phyloP scores from a whole-genome alignment of 148 eudicot genomes.

The Fagopyrum tataricum region DNA sequence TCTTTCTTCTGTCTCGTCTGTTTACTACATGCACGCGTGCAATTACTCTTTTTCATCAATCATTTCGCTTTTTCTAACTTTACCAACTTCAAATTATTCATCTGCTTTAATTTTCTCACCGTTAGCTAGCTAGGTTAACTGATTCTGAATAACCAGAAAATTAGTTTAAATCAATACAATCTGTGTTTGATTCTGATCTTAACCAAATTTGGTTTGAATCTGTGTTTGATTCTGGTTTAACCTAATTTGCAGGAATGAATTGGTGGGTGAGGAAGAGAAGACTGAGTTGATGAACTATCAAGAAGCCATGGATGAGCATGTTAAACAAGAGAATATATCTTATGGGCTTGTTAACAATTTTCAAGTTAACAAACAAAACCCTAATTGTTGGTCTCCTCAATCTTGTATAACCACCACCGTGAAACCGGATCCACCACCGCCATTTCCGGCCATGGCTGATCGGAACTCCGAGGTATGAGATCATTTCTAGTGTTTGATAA shows the following conservation, averaged over 20 bases:
- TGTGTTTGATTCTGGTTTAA: no score
- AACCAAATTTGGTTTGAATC: no score
- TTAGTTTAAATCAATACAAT: no score
- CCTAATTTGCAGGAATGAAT: slow-evolving; percentile 36
- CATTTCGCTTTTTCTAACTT: background rate
- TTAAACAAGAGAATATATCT: slow-evolving; percentile 48
- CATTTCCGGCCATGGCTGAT: slow-evolving; percentile 36
- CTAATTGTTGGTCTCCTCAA: slow-evolving; percentile 56
- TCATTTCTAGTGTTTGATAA: background rate
- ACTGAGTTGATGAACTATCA: slow-evolving; percentile 25
- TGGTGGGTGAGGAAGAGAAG: slow-evolving; percentile 47
- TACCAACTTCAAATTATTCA: background rate
- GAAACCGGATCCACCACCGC: slow-evolving; percentile 28
- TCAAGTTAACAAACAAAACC: slow-evolving; percentile 15
- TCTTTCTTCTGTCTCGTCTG: background rate
- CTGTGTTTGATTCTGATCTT: no score
- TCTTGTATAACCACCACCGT: slow-evolving; percentile 49
- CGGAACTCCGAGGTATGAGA: slow-evolving; percentile 53
- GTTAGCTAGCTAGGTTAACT: background rate
- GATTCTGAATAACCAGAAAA: no score
- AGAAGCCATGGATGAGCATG: slow-evolving; percentile 22
- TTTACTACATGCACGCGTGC: slow-evolving; percentile 8
- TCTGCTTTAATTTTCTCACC: background rate
- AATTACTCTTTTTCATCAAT: background rate
- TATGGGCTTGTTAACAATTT: slow-evolving; percentile 19